Evolutionary conservation across 345 rosid genomes (phyloP), one percentile per base, ranked within the genome.

Genomic region (Litchi chinensis): DNA sequence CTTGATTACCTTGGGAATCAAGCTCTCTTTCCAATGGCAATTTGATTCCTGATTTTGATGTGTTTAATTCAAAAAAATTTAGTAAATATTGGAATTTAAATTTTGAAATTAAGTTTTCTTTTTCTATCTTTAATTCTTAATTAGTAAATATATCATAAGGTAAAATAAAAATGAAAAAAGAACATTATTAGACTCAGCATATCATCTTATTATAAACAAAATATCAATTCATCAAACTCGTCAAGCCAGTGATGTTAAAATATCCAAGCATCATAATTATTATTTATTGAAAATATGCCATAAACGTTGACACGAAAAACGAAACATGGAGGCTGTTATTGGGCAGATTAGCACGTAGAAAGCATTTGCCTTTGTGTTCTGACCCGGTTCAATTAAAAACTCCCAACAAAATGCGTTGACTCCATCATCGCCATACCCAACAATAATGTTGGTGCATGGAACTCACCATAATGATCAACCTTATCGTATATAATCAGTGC

Each of bases 331-430:
- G 7, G 65, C 21, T 57, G 63, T 71, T 5, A 22, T 54, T 54
- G 1, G 65, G 28, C 13, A 56, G 9, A 37, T 48, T 18, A 48
- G 18, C 39, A 11, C 28, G 71, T 37, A 66, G 50, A 65, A 16
- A 46, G 32, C 50, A 18, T 19, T 1, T n/a, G 63, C 63, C 24
- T n/a, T 19, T 6, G 63, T n/a, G 37, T 21, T 19, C 22, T 18
- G 22, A 12, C 50, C 62, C 52, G n/a, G 32, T 37, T 26, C 46
- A 76, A 76, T 11, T 48, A 13, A 69, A 39, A 62, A 46, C 24
- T 21, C 32, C 22, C 24, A 32, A 65, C 13, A 28, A 52, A 56
- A n/a, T 50, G 59, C 62, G 40, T 76, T 80, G 79, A 76, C 73
- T 80, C n/a, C 10, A 48, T 80, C 18, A 41, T 22, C 10, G 68